Percentiles rank a stretch among this genome's conserved stretches.
Evolutionary conservation across 164 flowering plant genomes (phyloP).

Genomic region (Litsea cubeba): DNA sequence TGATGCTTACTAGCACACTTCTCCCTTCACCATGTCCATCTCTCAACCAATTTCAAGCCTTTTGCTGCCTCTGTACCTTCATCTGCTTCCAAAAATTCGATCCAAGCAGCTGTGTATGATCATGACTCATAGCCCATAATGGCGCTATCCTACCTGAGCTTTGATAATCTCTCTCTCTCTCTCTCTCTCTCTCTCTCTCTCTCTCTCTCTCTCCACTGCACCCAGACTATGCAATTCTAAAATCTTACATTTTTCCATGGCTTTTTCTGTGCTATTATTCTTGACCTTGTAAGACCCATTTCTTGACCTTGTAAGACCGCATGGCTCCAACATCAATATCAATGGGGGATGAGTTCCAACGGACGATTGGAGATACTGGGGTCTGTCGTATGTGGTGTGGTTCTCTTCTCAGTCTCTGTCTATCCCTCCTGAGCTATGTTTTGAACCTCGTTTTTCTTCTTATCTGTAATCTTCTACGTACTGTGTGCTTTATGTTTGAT

Average conservation of each 20-base stretch:
- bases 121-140: neutral
- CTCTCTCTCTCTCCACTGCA: neutral
- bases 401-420: neutral
- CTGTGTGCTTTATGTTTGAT: neutral
- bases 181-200: neutral
- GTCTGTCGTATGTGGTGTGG: neutral
- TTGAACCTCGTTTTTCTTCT: neutral
- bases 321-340: neutral
- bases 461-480: neutral
- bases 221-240: neutral
- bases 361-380: neutral
- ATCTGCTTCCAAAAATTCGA: neutral
- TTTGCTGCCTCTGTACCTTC: neutral
- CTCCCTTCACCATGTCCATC: neutral
- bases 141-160: constrained; percentile 6
- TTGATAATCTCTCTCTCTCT: neutral
- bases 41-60: neutral
- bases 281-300: neutral
- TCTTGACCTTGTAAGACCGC: constrained; percentile 7
- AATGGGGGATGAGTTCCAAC: neutral
- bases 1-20: neutral
- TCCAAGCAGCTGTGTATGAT: neutral
- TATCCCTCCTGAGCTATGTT: constrained; percentile 3
- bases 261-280: neutral
- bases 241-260: neutral